Evolutionary conservation across 139 green algal species (phyloP), one percentile per base, ranked within the genome.

Genomic region (Chlorella sp.): DNA sequence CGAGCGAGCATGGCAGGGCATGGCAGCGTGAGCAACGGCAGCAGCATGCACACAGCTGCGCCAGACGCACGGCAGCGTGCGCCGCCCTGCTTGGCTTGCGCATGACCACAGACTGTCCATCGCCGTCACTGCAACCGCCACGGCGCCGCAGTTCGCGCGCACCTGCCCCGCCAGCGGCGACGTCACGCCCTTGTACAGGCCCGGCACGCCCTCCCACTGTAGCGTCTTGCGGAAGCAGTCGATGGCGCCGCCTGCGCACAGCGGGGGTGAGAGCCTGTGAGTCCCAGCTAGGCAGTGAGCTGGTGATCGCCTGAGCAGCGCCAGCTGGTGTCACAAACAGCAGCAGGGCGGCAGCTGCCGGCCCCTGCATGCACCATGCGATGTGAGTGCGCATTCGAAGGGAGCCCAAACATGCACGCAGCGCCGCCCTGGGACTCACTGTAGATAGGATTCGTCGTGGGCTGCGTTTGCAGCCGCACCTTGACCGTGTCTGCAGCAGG

Each of bases 161-260:
- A 78, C 72, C 72, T 78, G 83, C 17, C 96, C 95, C 68, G 93
- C 95, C 46, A 99, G 86, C 2, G 96, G 96, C 0, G 96, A 98
- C 9, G 90, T 89, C 28, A 99, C 95, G 48, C 96, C 96, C 93
- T 98, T 98, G 90, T 99, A 99, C 38, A 99, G 87, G 0, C 96
- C 96, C 9, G 65, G 64, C 17, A 96, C 62, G 17, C 96, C 96
- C 87, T 99, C 96, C 92, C 93, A 97, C 54, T 97, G 88, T 16
- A 99, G 81, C 0, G 96, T 98, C 88, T 99, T 98, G 64, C 90
- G 92, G 26, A 95, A 93, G 74, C 94, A 97, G 85, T 99, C 95
- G 16, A 98, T 67, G 22, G 96, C 91, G 46, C 95, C 95, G 86
- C 84, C 93, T 98, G 93, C 40, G 28, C 22, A 3, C 0, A 41